Base-by-base conservation (phyloP, 441 rosid genomes). In the Croton setiger region DNA sequence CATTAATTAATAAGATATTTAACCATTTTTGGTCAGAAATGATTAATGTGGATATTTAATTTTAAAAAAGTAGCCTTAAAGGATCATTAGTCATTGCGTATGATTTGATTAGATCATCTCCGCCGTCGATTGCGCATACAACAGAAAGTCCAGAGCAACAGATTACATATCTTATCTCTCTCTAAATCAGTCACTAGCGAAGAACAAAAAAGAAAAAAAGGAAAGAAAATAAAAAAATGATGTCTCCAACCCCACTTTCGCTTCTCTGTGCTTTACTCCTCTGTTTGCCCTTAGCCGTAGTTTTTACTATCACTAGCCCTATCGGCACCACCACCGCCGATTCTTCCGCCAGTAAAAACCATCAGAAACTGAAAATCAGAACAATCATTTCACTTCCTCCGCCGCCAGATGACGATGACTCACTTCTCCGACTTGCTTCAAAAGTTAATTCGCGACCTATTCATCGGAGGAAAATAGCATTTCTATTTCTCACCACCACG, bases 251-350 rank as follows among this genome's bases (percentile, higher is more conserved):
- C 47, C 87, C 86, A n/a, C 76, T 85, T 9, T 70, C 83, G 18
- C 82, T 89, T 45, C 64, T 88, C 8, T 83, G 87, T 49, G 92
- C 87, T 74, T 67, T 88, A 12, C 81, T 89, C 63, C 78, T 89
- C 9, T 88, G 86, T 76, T 65, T 88, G 8, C 89, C 92, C 4
- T 70, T 88, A 0, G 93, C 86, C 57, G 35, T 88, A 6, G 44
- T 88, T 70, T 79, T 88, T 82, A 85, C 88, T 17, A 52, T 76
- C 70, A 68, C 75, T 41, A 41, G 51, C 62, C 69, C 78, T 11
- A 63, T 73, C 7, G 36, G 77, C 75, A 66, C 77, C 59, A 21
- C 71, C 64, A 48, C 68, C 49, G 47, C n/a, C n/a, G n/a, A n/a
- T n/a, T n/a, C n/a, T n/a, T n/a, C n/a, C n/a, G n/a, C n/a, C n/a